These are phyloP conservation scores for Inosperma sp. DNA, from an alignment of 768 basidiomycete genomes.

Conservation along the genomic window DNA sequence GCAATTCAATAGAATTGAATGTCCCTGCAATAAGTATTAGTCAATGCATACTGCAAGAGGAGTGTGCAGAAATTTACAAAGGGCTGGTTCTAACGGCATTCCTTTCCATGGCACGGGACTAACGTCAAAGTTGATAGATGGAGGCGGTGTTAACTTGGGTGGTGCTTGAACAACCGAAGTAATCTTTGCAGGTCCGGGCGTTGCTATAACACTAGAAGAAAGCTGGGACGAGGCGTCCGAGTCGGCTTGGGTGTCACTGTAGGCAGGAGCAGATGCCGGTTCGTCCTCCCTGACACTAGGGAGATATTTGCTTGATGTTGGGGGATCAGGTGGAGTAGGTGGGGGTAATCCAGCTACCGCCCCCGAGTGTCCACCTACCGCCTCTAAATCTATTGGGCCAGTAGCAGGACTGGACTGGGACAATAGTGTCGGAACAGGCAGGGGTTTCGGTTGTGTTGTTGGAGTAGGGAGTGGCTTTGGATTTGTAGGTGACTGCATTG, in stretches of 20 bases:
- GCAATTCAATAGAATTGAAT: conserved; percentile 57
- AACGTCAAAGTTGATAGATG: conserved; percentile 53
- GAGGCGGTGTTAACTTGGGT: conserved; percentile 43
- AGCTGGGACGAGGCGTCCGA: not conserved
- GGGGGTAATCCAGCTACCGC: not conserved
- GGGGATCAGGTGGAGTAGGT: not conserved
- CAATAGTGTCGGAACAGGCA: not conserved
- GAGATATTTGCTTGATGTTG: not conserved
- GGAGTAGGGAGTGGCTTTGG: conserved; percentile 8
- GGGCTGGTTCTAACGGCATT: conserved; percentile 63
- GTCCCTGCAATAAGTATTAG: conserved; percentile 38
- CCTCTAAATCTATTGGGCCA: not conserved
- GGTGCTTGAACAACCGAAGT: conserved; percentile 17
- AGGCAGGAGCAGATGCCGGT: not conserved
- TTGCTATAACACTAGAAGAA: not conserved
- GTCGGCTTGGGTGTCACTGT: not conserved
- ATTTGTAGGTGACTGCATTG: not conserved
- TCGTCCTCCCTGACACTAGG: not conserved
- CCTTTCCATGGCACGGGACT: conserved; percentile 60
- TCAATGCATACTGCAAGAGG: conserved; percentile 1
- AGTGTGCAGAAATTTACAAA: conserved; percentile 36
- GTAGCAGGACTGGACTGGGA: not conserved
- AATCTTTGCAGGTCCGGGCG: conserved; percentile 10
- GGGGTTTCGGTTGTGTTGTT: conserved; percentile 2
- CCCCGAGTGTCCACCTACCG: not conserved